Base-by-base conservation (phyloP, 768 basidiomycete species). In the Floccularia luteovirens region DNA sequence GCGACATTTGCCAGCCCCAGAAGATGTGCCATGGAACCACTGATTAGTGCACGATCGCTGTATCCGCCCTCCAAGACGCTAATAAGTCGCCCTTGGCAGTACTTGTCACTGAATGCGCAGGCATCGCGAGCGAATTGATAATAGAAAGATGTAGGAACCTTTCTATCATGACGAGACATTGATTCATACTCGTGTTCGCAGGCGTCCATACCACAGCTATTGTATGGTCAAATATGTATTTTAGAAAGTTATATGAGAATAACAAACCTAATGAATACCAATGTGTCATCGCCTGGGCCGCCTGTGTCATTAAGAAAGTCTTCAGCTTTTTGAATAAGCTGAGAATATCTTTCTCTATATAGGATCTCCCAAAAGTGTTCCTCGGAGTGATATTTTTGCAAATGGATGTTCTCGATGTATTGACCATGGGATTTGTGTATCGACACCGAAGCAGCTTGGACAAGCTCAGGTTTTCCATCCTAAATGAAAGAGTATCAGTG, bases 11-110 rank as follows among this genome's bases (percentile, higher is more conserved):
- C 67, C 16, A 97, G 60, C 3, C 92, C 93, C 5, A 65, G 63
- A 1, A 94, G 57, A 55, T 91, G 86, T 0, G 90, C 86, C 74
- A 91, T 77, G 0, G 82, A 72, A 0, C 86, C 94, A 46, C 86
- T 90, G 4, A 68, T 78, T 40, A 98, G 66, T 0, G 94, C 92
- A 4, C 83, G 73, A 56, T 97, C 91, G 49, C 88, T 89, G 53
- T 97, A 97, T 1, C 93, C 94, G 1, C 94, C 94, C 62, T 99
- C 94, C 1, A 99, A 75, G 0, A 97, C 87, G 49, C 89, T 91
- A 27, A 98, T 69, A 4, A 94, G 50, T 30, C 79, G 72, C 0
- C 91, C 90, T 1, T 57, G 51, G 0, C 88, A 78, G 46, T 79
- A 79, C 32, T 57, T 47, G 20, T 83, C 72, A 5, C 84, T 81